A percentile compares a stretch with the other conserved stretches of the same genome.
These are phyloP conservation scores for Thelonectria olida DNA, from an alignment of 2,329 filamentous ascomycete genomes.

Conservation along the genomic window DNA sequence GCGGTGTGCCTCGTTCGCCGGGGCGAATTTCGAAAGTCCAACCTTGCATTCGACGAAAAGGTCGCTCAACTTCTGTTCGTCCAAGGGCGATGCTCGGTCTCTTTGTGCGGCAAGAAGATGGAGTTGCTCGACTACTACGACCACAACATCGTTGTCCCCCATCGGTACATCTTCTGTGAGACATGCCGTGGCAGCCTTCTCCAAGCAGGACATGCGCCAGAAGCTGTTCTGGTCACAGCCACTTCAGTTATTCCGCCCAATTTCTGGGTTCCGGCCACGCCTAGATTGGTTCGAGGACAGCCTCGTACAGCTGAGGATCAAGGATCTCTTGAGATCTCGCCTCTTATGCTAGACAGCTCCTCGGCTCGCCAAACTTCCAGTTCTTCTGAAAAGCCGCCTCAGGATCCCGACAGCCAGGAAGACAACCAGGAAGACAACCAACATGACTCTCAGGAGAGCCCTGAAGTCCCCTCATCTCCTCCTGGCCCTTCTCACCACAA, in stretches of 20 bases:
- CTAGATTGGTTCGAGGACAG: too few relatives aligned
- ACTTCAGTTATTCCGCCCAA: too few relatives aligned
- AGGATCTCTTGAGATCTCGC: too few relatives aligned
- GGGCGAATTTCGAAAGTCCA: fast-evolving
- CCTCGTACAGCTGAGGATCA: too few relatives aligned
- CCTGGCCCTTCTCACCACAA: too few relatives aligned
- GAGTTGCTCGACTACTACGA: not conserved
- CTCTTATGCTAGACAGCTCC: too few relatives aligned
- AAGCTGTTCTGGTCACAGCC: not conserved
- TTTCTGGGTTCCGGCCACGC: not conserved
- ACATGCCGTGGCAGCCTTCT: not conserved
- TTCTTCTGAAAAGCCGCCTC: too few relatives aligned
- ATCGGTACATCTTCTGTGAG: not conserved
- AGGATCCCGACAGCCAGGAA: too few relatives aligned
- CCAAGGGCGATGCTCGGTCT: not conserved
- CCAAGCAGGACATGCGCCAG: not conserved
- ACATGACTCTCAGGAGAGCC: too few relatives aligned
- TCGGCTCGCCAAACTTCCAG: too few relatives aligned
- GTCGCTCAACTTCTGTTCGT: not conserved
- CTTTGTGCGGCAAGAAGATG: not conserved
- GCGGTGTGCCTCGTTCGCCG: not conserved
- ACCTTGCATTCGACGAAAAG: not conserved
- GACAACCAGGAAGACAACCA: too few relatives aligned
- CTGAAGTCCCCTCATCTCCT: too few relatives aligned
- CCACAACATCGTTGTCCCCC: not conserved